These are phyloP conservation scores for Pseudocercospora vitis DNA, from an alignment of 2,329 filamentous ascomycete species.

Conservation along the genomic window DNA sequence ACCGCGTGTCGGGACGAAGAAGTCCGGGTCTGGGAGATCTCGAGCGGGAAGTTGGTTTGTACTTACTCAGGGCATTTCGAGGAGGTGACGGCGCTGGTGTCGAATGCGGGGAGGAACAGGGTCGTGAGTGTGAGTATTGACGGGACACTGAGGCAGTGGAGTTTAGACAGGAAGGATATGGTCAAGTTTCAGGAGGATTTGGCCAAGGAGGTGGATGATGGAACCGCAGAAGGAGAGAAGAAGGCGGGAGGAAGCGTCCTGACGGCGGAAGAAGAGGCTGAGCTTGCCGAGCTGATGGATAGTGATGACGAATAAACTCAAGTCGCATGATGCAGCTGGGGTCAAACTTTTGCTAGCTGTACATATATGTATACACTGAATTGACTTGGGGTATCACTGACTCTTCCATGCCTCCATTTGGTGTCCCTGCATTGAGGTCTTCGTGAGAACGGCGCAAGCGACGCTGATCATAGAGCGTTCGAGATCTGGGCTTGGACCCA, in stretches of 20 bases:
- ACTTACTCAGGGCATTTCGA: conserved; percentile 76
- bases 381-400: conserved; percentile 16
- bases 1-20: conserved; percentile 91
- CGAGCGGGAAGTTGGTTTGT: conserved; percentile 35
- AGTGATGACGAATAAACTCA: conserved; percentile 58
- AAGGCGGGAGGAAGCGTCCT: conserved; percentile 56
- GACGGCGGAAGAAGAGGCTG: conserved; percentile 88
- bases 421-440: too few relatives aligned
- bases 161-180: conserved; percentile 62
- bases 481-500: conserved; percentile 75
- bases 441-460: too few relatives aligned
- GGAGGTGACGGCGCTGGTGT: conserved; percentile 78
- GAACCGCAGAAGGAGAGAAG: conserved; percentile 42
- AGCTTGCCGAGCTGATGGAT: conserved; percentile 87
- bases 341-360: not conserved
- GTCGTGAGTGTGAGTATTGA: conserved; percentile 87
- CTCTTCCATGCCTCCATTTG: not conserved
- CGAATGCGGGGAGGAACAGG: conserved; percentile 47
- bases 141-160: conserved; percentile 83
- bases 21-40: conserved; percentile 78
- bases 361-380: conserved; percentile 10
- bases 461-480: conserved; percentile 15
- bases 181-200: conserved; percentile 55
- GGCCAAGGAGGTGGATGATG: conserved; percentile 51
- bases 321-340: too few relatives aligned